Evolutionary conservation across 495 filamentous ascomycete species (phyloP), one percentile per base, ranked within the genome.

Genomic region (Halenospora varia): DNA sequence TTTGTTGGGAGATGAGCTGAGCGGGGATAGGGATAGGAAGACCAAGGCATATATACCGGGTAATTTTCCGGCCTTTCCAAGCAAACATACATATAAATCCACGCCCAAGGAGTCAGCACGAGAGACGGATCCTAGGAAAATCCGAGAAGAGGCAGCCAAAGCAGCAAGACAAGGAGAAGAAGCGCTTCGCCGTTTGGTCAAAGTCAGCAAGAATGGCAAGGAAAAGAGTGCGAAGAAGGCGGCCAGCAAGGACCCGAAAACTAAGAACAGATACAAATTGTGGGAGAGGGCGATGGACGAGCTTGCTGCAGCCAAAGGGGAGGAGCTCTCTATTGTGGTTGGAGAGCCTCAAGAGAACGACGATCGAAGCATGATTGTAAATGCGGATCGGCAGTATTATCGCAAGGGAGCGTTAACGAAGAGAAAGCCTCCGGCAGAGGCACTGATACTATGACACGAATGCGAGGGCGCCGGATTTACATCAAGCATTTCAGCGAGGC

Each of bases 151-250:
- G 23, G 87, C 87, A 2, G 88, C 87, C 2, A 81, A 88, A 66
- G 85, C 89, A 62, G 87, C 88, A 19, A 75, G 88, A 25, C 71
- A 87, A 55, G 88, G 85, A 1, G 88, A 92, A 71, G 82, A 88
- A 59, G 87, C 87, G 19, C 66, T 92, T 53, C 76, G 89, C 40
- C 85, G 83, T 62, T 71, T 92, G 46, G 81, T 87, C 40, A 68
- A 65, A 15, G 73, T 74, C 19, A 58, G 71, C 47, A 70, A 80
- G 63, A 41, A 50, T 20, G 67, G 73, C 48, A 53, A 58, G 65
- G 55, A 70, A 60, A 69, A 73, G 15, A 63, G 58, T 24, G 55
- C 73, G 23, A 69, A 63, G 15, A 65, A 67, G 17, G 58, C 61
- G 41, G 72, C 71, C 15, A 67, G 71, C 52, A 66, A 71, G 51